Evolutionary conservation across 176 grass and related monocot species (phyloP).

Genomic region (Ananas comosus): DNA sequence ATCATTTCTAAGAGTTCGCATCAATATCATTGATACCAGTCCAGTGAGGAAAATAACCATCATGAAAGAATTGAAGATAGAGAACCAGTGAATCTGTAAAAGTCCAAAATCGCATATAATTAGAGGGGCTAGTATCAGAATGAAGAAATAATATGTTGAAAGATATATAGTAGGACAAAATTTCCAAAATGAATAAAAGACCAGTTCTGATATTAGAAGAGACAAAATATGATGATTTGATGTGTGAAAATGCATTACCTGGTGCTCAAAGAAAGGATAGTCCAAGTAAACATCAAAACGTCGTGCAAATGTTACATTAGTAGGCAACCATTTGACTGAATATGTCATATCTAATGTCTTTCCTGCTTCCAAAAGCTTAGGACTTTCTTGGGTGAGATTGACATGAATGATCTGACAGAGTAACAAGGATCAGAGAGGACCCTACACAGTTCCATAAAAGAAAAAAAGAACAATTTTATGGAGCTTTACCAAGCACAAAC

Average conservation of each 20-base stretch:
- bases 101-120: slow-evolving; percentile 1
- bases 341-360: slow-evolving; percentile 64
- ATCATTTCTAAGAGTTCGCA: slow-evolving; percentile 92
- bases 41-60: slow-evolving; percentile 99
- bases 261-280: slow-evolving; percentile 73
- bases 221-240: neutral
- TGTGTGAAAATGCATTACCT: slow-evolving; percentile 30
- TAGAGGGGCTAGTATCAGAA: slow-evolving; percentile 3
- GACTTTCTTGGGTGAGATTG: slow-evolving; percentile 71
- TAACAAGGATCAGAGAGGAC: slow-evolving; percentile 10
- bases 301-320: slow-evolving; percentile 44
- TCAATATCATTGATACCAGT: slow-evolving; percentile 94
- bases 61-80: slow-evolving; percentile 99
- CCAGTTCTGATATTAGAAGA: neutral
- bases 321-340: slow-evolving; percentile 59
- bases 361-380: slow-evolving; percentile 58
- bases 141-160: neutral
- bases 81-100: slow-evolving; percentile 93
- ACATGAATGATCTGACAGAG: slow-evolving; percentile 67
- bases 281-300: slow-evolving; percentile 78
- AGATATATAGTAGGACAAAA: neutral
- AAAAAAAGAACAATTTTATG: neutral
- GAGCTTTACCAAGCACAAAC: slow-evolving; percentile 26
- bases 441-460: neutral
- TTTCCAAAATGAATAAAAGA: neutral